phyloP scores from a whole-genome alignment of 495 filamentous ascomycete genomes.

The Talaromyces borbonicus region DNA sequence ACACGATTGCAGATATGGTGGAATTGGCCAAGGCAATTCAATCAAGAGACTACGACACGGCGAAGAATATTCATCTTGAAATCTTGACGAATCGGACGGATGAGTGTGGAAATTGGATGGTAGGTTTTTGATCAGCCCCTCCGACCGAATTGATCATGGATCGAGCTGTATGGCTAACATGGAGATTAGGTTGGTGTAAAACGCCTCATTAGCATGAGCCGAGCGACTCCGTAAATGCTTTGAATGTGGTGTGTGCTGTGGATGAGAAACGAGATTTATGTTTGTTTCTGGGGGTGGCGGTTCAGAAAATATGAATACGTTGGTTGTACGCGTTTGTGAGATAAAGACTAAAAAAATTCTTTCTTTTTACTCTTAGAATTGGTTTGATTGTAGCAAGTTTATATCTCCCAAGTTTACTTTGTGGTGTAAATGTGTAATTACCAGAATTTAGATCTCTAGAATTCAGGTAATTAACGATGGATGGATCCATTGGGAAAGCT shows the following conservation, averaged over 20 bases:
- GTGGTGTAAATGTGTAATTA: too few relatives aligned
- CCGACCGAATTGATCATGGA: slow-evolving; percentile 4
- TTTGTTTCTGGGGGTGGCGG: neutral
- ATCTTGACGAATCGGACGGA: slow-evolving; percentile 73
- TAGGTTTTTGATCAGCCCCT: slow-evolving; percentile 34
- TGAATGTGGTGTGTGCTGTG: neutral
- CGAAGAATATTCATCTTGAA: slow-evolving; percentile 64
- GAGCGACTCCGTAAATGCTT: slow-evolving; percentile 46
- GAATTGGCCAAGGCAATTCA: slow-evolving; percentile 60
- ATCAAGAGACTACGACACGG: slow-evolving; percentile 64
- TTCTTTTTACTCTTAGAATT: neutral
- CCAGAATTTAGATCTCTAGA: too few relatives aligned
- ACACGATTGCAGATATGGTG: slow-evolving; percentile 64
- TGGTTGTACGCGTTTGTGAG: neutral
- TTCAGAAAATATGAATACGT: neutral
- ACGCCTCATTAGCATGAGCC: slow-evolving; percentile 84
- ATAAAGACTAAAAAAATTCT: slow-evolving; percentile 5
- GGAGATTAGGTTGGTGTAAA: slow-evolving; percentile 70
- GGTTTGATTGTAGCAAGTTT: slow-evolving; percentile 3
- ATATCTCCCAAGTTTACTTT: too few relatives aligned
- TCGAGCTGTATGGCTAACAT: neutral
- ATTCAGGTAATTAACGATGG: too few relatives aligned
- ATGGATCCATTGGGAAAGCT: too few relatives aligned
- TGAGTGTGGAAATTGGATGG: slow-evolving; percentile 94
- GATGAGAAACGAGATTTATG: neutral